These are phyloP conservation scores for Pestalotiopsis sp. DNA, from an alignment of 2,329 filamentous ascomycete species.

Conservation along the genomic window DNA sequence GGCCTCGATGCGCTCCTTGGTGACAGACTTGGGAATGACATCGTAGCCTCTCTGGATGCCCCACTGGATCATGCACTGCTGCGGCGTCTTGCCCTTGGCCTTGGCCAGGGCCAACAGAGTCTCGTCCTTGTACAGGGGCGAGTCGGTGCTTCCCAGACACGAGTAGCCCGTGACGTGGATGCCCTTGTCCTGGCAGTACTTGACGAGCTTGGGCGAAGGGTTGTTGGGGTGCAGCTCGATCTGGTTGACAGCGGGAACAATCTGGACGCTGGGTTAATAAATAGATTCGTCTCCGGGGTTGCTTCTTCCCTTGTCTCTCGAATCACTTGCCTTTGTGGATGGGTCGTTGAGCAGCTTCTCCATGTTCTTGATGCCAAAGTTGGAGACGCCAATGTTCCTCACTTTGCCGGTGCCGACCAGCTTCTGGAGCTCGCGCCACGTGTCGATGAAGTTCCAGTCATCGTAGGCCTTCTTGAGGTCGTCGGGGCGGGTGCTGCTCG, in stretches of 20 bases:
- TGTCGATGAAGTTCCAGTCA: slow-evolving; percentile 83
- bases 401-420: slow-evolving; percentile 69
- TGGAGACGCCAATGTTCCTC: slow-evolving; percentile 81
- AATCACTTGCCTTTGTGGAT: slow-evolving; percentile 53
- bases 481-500: slow-evolving; percentile 60
- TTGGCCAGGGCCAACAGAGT: slow-evolving; percentile 63
- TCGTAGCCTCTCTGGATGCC: slow-evolving; percentile 78
- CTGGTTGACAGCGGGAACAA: slow-evolving; percentile 73
- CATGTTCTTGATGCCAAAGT: slow-evolving; percentile 80
- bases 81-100: slow-evolving; percentile 65
- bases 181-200: slow-evolving; percentile 70
- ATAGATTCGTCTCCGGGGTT: neutral
- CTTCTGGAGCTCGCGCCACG: slow-evolving; percentile 73
- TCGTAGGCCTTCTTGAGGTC: slow-evolving; percentile 67
- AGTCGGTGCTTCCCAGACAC: slow-evolving; percentile 70
- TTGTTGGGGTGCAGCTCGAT: slow-evolving; percentile 80
- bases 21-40: slow-evolving; percentile 85
- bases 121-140: slow-evolving; percentile 66
- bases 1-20: slow-evolving; percentile 67
- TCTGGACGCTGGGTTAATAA: slow-evolving; percentile 30
- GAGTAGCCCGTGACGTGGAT: slow-evolving; percentile 78
- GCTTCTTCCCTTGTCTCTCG: neutral
- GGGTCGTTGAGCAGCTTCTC: slow-evolving; percentile 72
- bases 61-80: slow-evolving; percentile 80
- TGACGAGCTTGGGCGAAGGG: slow-evolving; percentile 76